Conservation (phyloP, 2,329 filamentous ascomycete genomes). For the Diplodia intermedia region DNA sequence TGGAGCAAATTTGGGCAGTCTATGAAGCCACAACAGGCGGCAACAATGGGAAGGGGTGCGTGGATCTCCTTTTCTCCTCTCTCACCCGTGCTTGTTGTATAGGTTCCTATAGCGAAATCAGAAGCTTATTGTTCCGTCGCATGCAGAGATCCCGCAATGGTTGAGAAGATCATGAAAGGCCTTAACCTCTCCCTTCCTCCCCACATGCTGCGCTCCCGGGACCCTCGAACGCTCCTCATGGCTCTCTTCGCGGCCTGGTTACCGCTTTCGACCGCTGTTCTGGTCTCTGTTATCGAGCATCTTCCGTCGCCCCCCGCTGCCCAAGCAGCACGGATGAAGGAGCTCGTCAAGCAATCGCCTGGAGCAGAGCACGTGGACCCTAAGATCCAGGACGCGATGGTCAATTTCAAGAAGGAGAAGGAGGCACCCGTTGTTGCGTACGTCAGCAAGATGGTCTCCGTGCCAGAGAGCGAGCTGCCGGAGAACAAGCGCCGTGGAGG, state of each 20-base stretch:
- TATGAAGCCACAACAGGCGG: conserved; percentile 89
- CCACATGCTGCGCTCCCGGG: conserved; percentile 83
- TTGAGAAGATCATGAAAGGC: conserved; percentile 96
- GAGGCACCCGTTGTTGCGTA: conserved; percentile 87
- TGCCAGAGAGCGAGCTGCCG: conserved; percentile 89
- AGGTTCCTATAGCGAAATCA: conserved; percentile 38
- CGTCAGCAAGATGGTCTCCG: conserved; percentile 97
- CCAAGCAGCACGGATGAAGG: conserved; percentile 80
- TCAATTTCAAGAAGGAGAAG: conserved; percentile 73
- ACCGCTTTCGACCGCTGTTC: conserved; percentile 86
- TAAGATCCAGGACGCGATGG: conserved; percentile 78
- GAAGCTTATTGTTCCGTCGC: conserved; percentile 49
- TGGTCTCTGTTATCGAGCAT: conserved; percentile 93
- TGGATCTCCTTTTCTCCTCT: conserved; percentile 49
- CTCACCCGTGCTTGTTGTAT: conserved; percentile 33
- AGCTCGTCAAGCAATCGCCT: conserved; percentile 79
- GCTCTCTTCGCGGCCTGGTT: conserved; percentile 90
- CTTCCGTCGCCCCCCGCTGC: conserved; percentile 83
- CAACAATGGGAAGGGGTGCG: conserved; percentile 79
- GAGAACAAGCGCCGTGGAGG: conserved; percentile 77
- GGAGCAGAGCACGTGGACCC: conserved; percentile 74
- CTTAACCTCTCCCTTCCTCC: conserved; percentile 81
- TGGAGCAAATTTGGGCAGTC: conserved; percentile 95
- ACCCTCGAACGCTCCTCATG: conserved; percentile 82
- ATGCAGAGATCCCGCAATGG: conserved; percentile 72